Conservation (phyloP, 2,329 filamentous ascomycete species). For the Berkeleyomyces rouxiae region DNA sequence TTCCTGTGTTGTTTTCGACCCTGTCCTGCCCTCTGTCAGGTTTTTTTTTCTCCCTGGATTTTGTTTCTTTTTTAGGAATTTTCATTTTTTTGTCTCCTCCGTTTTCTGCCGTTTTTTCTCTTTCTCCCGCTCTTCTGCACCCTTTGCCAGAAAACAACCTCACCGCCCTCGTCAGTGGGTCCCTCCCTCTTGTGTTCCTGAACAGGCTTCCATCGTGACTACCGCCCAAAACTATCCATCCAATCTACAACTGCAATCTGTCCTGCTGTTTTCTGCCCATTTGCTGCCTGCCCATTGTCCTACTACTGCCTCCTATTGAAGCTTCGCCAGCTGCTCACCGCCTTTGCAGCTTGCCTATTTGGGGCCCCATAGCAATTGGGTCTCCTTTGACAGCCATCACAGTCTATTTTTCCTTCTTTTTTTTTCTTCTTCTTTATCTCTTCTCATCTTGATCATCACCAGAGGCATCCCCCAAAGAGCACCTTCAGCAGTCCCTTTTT, state of each 20-base stretch:
- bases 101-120: background rate
- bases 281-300: too few relatives aligned
- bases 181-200: background rate
- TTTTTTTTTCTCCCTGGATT: background rate
- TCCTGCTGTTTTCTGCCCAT: background rate
- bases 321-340: constrained; percentile 14
- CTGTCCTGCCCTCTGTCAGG: background rate
- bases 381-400: background rate
- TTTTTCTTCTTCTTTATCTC: constrained; percentile 14
- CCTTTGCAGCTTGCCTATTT: constrained; percentile 17
- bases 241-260: background rate
- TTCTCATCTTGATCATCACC: constrained; percentile 12
- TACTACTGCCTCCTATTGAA: background rate
- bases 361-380: background rate
- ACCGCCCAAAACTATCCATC: background rate
- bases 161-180: background rate
- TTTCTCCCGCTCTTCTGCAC: background rate
- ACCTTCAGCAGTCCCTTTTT: background rate
- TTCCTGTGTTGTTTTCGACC: background rate
- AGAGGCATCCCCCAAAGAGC: too few relatives aligned
- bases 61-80: background rate
- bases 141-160: background rate
- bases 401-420: constrained; percentile 8
- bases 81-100: background rate
- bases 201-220: background rate